phyloP scores from a whole-genome alignment of 2,329 filamentous ascomycete species.

The Alternaria longipes region DNA sequence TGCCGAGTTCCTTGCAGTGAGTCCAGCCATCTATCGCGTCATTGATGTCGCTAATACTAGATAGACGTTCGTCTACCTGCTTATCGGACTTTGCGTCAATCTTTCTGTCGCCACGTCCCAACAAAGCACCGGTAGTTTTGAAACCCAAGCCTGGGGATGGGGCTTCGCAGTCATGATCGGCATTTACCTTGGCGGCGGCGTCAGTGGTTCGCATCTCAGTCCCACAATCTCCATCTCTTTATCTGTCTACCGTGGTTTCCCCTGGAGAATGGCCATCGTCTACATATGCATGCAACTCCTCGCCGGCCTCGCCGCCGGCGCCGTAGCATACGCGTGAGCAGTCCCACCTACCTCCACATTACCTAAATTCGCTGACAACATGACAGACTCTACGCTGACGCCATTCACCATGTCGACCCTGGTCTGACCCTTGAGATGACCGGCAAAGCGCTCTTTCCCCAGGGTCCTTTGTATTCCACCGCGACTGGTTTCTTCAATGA shows the following conservation, averaged over 20 bases:
- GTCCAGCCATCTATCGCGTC: background rate
- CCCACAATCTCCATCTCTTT: conserved; percentile 56
- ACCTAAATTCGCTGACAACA: conserved; percentile 27
- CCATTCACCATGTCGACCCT: conserved; percentile 69
- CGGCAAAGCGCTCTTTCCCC: conserved; percentile 69
- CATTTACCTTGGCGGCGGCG: conserved; percentile 57
- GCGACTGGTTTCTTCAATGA: conserved; percentile 76
- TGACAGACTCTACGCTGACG: conserved; percentile 54
- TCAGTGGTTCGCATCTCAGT: conserved; percentile 61
- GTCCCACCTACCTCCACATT: too few relatives aligned
- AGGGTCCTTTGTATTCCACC: conserved; percentile 65
- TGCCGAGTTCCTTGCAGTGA: conserved; percentile 62
- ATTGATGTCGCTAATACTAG: background rate
- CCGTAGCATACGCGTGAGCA: conserved; percentile 52
- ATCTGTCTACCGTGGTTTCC: conserved; percentile 67
- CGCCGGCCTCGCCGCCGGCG: conserved; percentile 59
- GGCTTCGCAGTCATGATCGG: conserved; percentile 64
- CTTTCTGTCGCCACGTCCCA: conserved; percentile 59
- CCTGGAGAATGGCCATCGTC: conserved; percentile 59
- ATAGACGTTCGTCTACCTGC: conserved; percentile 40
- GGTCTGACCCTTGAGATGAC: conserved; percentile 37
- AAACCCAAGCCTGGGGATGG: conserved; percentile 56
- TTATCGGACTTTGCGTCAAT: conserved; percentile 62
- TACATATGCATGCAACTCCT: conserved; percentile 64
- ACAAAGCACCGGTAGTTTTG: conserved; percentile 48